Conservation (phyloP, 352 stramenopile species). For the Pythium apleroticum region DNA sequence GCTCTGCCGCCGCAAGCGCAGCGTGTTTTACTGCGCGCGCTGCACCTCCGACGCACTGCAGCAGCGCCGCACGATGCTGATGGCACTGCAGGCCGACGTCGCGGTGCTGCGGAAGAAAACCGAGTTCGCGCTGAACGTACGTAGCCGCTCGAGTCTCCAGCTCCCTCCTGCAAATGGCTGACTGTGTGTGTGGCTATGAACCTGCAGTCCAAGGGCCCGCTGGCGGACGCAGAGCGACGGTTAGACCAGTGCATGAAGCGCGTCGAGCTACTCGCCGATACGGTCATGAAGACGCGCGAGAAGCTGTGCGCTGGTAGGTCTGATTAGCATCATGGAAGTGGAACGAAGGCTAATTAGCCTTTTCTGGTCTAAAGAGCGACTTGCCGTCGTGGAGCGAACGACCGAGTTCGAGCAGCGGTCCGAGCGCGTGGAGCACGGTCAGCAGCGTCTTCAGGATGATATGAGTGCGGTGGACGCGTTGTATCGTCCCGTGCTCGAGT, state of each 20-base stretch:
- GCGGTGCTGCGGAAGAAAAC: slow-evolving; percentile 80
- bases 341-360: background rate
- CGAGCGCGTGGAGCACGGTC: slow-evolving; percentile 37
- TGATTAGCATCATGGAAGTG: background rate
- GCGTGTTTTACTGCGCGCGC: slow-evolving; percentile 59
- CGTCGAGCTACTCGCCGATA: slow-evolving; percentile 55
- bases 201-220: slow-evolving; percentile 42
- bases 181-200: background rate
- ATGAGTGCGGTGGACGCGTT: slow-evolving; percentile 33
- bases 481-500: slow-evolving; percentile 55
- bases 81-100: slow-evolving; percentile 72
- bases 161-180: background rate
- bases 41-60: slow-evolving; percentile 73
- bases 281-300: slow-evolving; percentile 72
- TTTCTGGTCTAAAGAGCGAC: slow-evolving; percentile 35
- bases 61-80: slow-evolving; percentile 74
- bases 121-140: slow-evolving; percentile 61
- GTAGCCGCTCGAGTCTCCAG: background rate
- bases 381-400: slow-evolving; percentile 55
- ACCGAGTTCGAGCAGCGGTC: slow-evolving; percentile 50
- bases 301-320: slow-evolving; percentile 55
- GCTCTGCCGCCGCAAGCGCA: slow-evolving; percentile 48
- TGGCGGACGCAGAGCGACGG: slow-evolving; percentile 53
- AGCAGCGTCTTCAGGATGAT: slow-evolving; percentile 43
- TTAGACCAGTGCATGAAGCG: slow-evolving; percentile 53